These are phyloP conservation scores for Solanum pinnatisectum DNA, from an alignment of 257 asterid genomes.

Conservation along the genomic window DNA sequence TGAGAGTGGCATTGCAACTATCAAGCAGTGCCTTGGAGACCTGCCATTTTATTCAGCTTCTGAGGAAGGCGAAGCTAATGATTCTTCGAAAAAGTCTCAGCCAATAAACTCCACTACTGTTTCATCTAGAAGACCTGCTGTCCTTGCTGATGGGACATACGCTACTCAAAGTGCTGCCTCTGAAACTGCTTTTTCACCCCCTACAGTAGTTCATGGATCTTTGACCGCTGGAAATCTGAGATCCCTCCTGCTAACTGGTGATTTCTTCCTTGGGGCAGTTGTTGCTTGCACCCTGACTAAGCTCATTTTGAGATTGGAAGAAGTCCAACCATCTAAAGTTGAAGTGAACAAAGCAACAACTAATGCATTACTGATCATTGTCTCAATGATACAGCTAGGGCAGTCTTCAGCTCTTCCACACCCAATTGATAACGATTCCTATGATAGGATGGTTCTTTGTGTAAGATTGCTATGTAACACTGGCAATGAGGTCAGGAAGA, in stretches of 20 bases:
- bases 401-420: constrained; percentile 84
- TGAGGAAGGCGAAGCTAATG: constrained; percentile 71
- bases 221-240: constrained; percentile 62
- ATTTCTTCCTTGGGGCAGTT: constrained; percentile 90
- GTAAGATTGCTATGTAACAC: constrained; percentile 63
- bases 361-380: constrained; percentile 59
- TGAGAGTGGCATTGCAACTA: constrained; percentile 74
- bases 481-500: constrained; percentile 61
- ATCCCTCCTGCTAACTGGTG: constrained; percentile 88
- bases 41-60: constrained; percentile 72
- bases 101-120: constrained; percentile 65
- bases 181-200: constrained; percentile 78
- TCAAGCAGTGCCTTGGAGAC: constrained; percentile 93
- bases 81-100: constrained; percentile 65
- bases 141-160: constrained; percentile 95
- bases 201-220: constrained; percentile 71
- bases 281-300: constrained; percentile 81
- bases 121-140: constrained; percentile 89
- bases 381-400: constrained; percentile 84
- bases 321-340: constrained; percentile 68
- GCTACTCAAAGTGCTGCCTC: constrained; percentile 99
- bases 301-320: constrained; percentile 75
- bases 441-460: constrained; percentile 74
- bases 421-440: constrained; percentile 89
- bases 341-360: constrained; percentile 75